Conservation (phyloP, 371 early-diverging fungal genomes). For the Funneliformis caledonium region DNA sequence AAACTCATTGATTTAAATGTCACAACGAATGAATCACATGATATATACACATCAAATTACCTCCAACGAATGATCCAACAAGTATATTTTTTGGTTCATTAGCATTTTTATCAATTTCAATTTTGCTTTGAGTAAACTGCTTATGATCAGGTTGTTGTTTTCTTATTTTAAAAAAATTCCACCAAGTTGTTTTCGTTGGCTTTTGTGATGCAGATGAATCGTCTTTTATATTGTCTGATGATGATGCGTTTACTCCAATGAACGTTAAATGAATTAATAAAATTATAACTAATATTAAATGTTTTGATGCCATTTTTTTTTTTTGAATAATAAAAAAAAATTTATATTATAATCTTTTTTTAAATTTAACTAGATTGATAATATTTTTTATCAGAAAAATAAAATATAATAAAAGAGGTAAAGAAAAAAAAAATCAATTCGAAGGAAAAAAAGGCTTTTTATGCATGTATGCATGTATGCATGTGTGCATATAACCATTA, state of each 20-base stretch:
- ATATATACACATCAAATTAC: neutral
- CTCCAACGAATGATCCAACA: conserved; percentile 13
- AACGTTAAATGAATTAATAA: neutral
- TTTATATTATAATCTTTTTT: no score
- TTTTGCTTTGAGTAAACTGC: neutral
- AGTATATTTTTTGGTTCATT: conserved; percentile 7
- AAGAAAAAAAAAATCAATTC: no score
- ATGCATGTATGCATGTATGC: no score
- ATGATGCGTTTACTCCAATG: neutral
- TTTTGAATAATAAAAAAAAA: no score
- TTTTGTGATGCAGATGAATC: neutral
- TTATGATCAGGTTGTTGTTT: neutral
- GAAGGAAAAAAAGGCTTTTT: no score
- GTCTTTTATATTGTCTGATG: neutral
- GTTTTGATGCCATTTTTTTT: no score
- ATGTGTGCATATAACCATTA: no score
- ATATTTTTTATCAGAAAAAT: no score
- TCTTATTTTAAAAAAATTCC: neutral
- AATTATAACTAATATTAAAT: neutral
- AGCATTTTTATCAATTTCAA: neutral
- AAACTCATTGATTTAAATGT: neutral
- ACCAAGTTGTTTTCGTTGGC: neutral
- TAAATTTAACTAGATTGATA: no score
- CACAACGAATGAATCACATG: neutral
- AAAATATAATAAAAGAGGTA: no score